Evolutionary conservation across 352 stramenopile species (phyloP).

Genomic region (Phytophthora tentaculata): DNA sequence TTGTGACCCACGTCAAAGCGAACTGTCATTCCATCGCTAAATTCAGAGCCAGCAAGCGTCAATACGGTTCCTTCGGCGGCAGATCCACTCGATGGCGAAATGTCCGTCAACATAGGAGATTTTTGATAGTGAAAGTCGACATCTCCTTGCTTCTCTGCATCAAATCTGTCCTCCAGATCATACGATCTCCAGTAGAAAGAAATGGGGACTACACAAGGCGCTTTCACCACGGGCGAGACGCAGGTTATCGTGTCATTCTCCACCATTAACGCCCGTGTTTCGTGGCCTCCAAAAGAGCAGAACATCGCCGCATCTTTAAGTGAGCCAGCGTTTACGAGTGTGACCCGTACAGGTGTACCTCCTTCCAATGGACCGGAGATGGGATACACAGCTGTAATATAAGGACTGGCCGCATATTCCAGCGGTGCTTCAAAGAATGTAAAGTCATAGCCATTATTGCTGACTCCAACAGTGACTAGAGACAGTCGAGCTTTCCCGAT

Average conservation of each 20-base stretch:
- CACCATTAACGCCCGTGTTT: slow-evolving; percentile 29
- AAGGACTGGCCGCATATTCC: slow-evolving; percentile 19
- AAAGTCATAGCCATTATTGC: slow-evolving; percentile 51
- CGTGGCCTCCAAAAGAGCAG: slow-evolving; percentile 46
- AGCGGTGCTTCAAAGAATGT: slow-evolving; percentile 20
- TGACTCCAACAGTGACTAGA: slow-evolving; percentile 35
- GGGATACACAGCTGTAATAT: slow-evolving; percentile 37
- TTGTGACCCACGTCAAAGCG: slow-evolving; percentile 28
- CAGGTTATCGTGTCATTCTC: slow-evolving; percentile 26
- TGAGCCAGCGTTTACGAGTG: slow-evolving; percentile 11
- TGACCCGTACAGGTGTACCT: slow-evolving; percentile 38
- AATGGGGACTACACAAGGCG: slow-evolving; percentile 16
- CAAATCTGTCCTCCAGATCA: slow-evolving; percentile 27
- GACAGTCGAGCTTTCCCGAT: slow-evolving; percentile 2
- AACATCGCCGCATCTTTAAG: slow-evolving; percentile 23
- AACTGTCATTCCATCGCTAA: slow-evolving; percentile 31
- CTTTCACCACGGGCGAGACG: slow-evolving; percentile 15
- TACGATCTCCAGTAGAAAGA: slow-evolving; percentile 37
- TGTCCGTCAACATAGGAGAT: slow-evolving; percentile 20
- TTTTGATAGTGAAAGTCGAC: slow-evolving; percentile 39
- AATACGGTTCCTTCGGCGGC: slow-evolving; percentile 31
- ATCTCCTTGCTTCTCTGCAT: slow-evolving; percentile 2
- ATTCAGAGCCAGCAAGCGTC: slow-evolving; percentile 34
- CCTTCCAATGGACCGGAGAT: slow-evolving; percentile 36
- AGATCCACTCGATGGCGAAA: slow-evolving; percentile 30